These are phyloP conservation scores for Ceriops tagal DNA, from an alignment of 345 rosid species.

Conservation along the genomic window DNA sequence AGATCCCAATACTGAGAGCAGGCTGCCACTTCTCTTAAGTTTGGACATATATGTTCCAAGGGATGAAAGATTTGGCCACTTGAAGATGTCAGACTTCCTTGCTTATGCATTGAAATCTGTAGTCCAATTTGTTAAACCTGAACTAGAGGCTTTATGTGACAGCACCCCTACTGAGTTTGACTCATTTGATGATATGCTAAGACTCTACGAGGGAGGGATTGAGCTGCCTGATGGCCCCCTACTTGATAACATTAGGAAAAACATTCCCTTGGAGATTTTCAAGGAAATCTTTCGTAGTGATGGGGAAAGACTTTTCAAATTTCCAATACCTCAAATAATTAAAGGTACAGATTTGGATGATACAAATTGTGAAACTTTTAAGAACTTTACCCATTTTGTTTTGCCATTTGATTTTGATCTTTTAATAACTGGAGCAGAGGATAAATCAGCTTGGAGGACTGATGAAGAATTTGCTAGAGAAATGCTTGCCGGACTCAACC, in stretches of 20 bases:
- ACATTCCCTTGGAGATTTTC: constrained; percentile 36
- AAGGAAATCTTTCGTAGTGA: constrained; percentile 34
- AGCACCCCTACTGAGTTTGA: constrained; percentile 39
- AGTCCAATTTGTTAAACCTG: constrained; percentile 35
- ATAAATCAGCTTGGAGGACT: constrained; percentile 41
- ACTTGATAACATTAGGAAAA: constrained; percentile 17
- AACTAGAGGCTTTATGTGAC: constrained; percentile 28
- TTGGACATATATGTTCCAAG: constrained; percentile 36
- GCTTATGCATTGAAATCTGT: constrained; percentile 34
- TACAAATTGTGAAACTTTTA: no score
- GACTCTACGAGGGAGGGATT: constrained; percentile 38
- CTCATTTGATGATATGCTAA: constrained; percentile 33
- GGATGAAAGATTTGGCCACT: constrained; percentile 43
- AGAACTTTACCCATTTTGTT: neutral
- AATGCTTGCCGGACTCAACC: constrained; percentile 41
- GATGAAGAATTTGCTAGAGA: constrained; percentile 45
- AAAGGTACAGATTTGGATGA: constrained; percentile 23
- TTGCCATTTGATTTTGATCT: neutral
- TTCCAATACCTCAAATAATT: constrained; percentile 39
- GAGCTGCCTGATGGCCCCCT: constrained; percentile 26
- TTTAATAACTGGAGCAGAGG: constrained; percentile 17
- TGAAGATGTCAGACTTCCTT: constrained; percentile 41
- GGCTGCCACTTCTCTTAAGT: constrained; percentile 30
- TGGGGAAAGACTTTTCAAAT: constrained; percentile 32
- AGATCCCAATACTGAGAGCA: constrained; percentile 37